Base-by-base conservation (phyloP, 208 protist genomes). In the Tritrichomonas foetus region DNA sequence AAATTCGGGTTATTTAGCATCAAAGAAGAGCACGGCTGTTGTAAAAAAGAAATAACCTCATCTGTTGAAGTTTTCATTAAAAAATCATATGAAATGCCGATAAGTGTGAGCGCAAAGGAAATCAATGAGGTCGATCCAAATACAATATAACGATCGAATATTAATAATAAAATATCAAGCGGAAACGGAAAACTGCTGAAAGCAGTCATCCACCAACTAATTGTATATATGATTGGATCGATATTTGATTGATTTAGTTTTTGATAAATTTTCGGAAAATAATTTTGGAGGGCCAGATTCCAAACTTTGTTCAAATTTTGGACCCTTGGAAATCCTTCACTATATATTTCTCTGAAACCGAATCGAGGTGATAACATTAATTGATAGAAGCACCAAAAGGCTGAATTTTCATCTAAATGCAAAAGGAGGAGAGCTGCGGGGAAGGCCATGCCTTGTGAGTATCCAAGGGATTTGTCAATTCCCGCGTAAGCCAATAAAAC, bases 181-280 rank as follows among this genome's bases (percentile, higher is more conserved):
- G 33, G 27, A 82, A 82, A 50, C 14, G 74, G 41, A 20, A 47
- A 36, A 50, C 50, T 82, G 41, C 47, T 50, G 41, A 82, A 82
- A 53, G 74, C 74, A n/a, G 74, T 30, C 50, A 82, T n/a, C 27
- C 47, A 82, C 74, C 74, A 82, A n/a, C 27, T 25, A 53, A 41
- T 33, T n/a, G 41, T 53, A 50, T 82, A 82, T 36, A 82, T 50
- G 3, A 49, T 47, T 3, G 16, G 30, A n/a, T 47, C 22, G 1
- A 82, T 47, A n/a, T 36, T 36, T 30, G 25, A 3, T 49, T 44
- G 3, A n/a, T 82, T 36, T n/a, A 50, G n/a, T 1, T 36, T 1
- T 36, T 82, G 41, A 82, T 82, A 82, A 53, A 82, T 50, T 25
- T 82, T 82, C 30, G n/a, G n/a, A 20, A 50, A 82, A n/a, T 82